These are phyloP conservation scores for Pseudonitzschia delicatissima DNA, from an alignment of 108 stramenopile species.

Conservation along the genomic window DNA sequence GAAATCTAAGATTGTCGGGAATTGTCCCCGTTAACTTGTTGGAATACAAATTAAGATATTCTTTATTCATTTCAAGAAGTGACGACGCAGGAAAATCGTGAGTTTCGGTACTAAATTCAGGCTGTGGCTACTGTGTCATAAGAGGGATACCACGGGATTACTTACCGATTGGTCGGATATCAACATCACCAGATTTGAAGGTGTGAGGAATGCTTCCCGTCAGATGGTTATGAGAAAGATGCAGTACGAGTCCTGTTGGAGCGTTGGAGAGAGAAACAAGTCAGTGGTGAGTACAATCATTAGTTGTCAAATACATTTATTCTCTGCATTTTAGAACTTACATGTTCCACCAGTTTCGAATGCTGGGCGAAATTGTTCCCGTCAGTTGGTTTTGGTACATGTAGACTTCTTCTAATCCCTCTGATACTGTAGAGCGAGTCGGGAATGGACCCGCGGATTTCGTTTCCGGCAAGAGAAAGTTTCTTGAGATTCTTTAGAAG, in stretches of 20 bases:
- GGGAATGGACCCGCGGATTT: conserved; percentile 17
- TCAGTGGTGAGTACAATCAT: neutral
- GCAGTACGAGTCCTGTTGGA: conserved; percentile 17
- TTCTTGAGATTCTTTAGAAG: conserved; percentile 14
- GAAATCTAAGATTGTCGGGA: conserved; percentile 25
- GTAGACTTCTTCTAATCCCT: conserved; percentile 19
- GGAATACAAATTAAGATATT: conserved; percentile 37
- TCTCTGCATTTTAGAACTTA: neutral
- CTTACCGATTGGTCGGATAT: conserved; percentile 12
- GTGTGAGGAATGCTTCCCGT: conserved; percentile 44
- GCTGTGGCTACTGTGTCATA: neutral
- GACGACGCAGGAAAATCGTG: too few species aligned
- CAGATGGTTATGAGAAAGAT: conserved; percentile 31
- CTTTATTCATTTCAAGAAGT: conserved; percentile 12
- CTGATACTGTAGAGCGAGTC: conserved; percentile 18
- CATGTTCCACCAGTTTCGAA: conserved; percentile 19
- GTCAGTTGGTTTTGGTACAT: conserved; percentile 32
- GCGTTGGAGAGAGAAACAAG: neutral
- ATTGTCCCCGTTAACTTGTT: conserved; percentile 38
- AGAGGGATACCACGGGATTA: neutral
- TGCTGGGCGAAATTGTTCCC: conserved; percentile 15
- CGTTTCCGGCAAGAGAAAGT: conserved; percentile 23
- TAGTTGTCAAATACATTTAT: neutral
- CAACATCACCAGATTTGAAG: conserved; percentile 17
- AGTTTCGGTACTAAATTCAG: too few species aligned